A percentile compares a stretch with the other conserved stretches of the same genome.
Conservation (phyloP, 2,329 filamentous ascomycete genomes). For the Metarhizium anisopliae region DNA sequence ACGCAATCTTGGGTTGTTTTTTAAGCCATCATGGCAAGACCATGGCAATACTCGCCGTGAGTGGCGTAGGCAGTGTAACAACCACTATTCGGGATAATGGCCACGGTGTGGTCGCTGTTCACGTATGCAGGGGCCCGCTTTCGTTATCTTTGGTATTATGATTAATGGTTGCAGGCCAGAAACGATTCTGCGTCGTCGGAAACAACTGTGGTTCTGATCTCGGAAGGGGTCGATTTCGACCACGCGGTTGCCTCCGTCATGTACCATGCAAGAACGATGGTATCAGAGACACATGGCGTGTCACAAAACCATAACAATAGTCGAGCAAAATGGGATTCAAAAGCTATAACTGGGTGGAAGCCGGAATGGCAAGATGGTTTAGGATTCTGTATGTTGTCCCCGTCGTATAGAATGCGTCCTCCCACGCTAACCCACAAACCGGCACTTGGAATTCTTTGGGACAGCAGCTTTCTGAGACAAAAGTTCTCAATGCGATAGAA, state of each 20-base stretch:
- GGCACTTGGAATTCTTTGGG: slow-evolving; percentile 92
- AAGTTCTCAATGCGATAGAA: slow-evolving; percentile 67
- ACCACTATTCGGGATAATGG: slow-evolving; percentile 59
- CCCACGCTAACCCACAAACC: slow-evolving; percentile 18
- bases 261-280: slow-evolving; percentile 68
- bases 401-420: neutral
- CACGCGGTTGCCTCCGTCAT: slow-evolving; percentile 70
- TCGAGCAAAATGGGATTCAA: slow-evolving; percentile 34
- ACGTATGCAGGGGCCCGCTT: slow-evolving; percentile 35
- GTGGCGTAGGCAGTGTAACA: slow-evolving; percentile 61
- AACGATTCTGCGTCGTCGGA: slow-evolving; percentile 57
- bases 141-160: slow-evolving; percentile 1
- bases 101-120: slow-evolving; percentile 57
- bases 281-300: slow-evolving; percentile 29
- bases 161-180: slow-evolving; percentile 32
- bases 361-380: slow-evolving; percentile 89
- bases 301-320: slow-evolving; percentile 36
- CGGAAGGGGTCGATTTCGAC: slow-evolving; percentile 65
- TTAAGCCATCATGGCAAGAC: slow-evolving; percentile 62
- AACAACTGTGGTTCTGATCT: slow-evolving; percentile 55
- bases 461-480: slow-evolving; percentile 70
- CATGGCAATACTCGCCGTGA: slow-evolving; percentile 69
- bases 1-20: slow-evolving; percentile 72
- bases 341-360: slow-evolving; percentile 57
- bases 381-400: slow-evolving; percentile 60